A percentile compares a stretch with the other conserved stretches of the same genome.
Evolutionary conservation across 2,329 filamentous ascomycete genomes (phyloP).

Genomic region (Pseudocercospora musae): DNA sequence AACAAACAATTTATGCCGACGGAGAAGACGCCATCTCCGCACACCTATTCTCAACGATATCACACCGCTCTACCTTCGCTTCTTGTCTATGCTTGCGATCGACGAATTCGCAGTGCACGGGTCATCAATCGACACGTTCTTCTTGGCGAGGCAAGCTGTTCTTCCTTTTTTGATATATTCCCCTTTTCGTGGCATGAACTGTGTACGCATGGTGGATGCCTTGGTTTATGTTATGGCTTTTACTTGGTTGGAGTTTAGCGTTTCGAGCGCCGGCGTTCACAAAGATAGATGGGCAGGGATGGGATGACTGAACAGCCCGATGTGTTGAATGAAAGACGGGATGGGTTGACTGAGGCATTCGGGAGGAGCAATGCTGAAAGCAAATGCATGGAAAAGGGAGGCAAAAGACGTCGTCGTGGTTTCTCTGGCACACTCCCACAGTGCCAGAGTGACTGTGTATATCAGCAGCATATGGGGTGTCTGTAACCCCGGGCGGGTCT

Average conservation of each 20-base stretch:
- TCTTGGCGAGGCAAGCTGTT: background rate
- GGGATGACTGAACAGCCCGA: constrained; percentile 14
- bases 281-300: constrained; percentile 5
- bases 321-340: background rate
- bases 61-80: constrained; percentile 16
- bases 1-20: constrained; percentile 8
- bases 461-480: background rate
- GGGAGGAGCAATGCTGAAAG: background rate
- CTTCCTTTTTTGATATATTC: background rate
- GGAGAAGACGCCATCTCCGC: constrained; percentile 4
- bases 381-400: background rate
- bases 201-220: constrained; percentile 11
- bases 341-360: background rate
- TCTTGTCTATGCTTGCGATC: constrained; percentile 13
- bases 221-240: background rate
- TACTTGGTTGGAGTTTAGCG: constrained; percentile 7
- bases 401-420: background rate
- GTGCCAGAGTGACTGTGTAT: background rate
- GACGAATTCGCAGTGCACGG: background rate
- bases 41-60: background rate
- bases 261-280: constrained; percentile 13
- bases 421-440: background rate
- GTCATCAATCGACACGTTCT: background rate
- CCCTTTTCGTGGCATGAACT: background rate
- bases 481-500: background rate